These are phyloP conservation scores for Plasmodium chabaudi DNA, from an alignment of 169 alveolate species.

Conservation along the genomic window DNA sequence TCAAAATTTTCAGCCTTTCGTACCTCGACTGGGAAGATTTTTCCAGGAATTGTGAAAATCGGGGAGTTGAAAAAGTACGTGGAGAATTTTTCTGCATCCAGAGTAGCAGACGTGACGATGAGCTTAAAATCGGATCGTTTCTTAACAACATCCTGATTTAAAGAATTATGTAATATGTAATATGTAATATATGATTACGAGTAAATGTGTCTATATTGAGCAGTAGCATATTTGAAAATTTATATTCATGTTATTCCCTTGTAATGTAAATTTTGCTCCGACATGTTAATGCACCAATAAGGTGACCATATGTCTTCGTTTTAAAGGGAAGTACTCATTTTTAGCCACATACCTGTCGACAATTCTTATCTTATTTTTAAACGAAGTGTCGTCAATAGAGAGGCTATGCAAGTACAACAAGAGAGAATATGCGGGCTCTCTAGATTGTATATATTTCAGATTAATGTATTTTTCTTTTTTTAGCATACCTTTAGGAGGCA, in stretches of 20 bases:
- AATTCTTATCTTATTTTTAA: slow-evolving; percentile 41
- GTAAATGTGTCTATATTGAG: background rate
- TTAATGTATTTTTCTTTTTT: no score
- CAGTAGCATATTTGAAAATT: no score
- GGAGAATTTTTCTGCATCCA: slow-evolving; percentile 97
- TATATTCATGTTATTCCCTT: no score
- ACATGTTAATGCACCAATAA: background rate
- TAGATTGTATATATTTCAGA: no score
- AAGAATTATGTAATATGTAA: background rate
- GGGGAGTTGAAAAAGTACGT: slow-evolving; percentile 96
- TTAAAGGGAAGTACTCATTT: slow-evolving; percentile 17
- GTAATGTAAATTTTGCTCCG: no score
- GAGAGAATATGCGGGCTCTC: background rate
- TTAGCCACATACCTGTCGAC: slow-evolving; percentile 92
- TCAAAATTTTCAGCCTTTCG: background rate
- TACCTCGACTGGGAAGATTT: slow-evolving; percentile 98
- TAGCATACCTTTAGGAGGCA: slow-evolving; percentile 95
- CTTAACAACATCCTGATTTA: slow-evolving; percentile 89
- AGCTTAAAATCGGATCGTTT: slow-evolving; percentile 95
- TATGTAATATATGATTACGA: background rate
- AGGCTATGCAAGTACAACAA: slow-evolving; percentile 16
- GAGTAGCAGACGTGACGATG: slow-evolving; percentile 99
- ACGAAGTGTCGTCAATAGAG: slow-evolving; percentile 53
- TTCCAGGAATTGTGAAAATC: slow-evolving; percentile 99
- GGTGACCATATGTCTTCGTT: background rate